Evolutionary conservation across 306 rosid species (phyloP), one percentile per base, ranked within the genome.

Genomic region (Vigna trinervia): DNA sequence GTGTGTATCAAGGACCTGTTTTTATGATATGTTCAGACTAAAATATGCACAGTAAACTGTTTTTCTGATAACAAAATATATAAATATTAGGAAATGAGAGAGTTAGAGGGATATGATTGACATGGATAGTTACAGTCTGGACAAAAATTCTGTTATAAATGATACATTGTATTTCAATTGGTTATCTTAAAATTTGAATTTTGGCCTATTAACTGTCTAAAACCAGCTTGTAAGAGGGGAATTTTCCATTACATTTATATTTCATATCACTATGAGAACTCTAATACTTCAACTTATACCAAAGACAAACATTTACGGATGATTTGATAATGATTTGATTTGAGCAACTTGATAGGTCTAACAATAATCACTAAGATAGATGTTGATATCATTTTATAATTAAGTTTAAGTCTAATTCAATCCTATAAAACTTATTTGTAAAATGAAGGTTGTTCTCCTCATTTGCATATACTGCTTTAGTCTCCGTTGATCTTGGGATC

Each of bases 81-180:
- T 51, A 51, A 50, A 14, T 50, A 12, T 39, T 6, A 5, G 15
- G 39, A 32, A 45, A 78, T 10, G 14, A 60, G 12, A 36, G 63
- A 9, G 51, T 32, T 56, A 54, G 52, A 58, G 64, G 63, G 61
- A 69, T 58, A 22, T 57, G 36, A 23, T 57, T 57, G 34, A 56
- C 26, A 10, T 54, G 15, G 14, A 4, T 22, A 9, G 34, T 56
- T 22, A 13, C 62, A 57, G 8, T 57, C 63, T 23, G 3, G 63
- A 28, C n/a, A 57, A 8, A 57, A 23, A 23, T 57, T 57, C 1
- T 34, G 76, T 69, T 30, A 19, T 57, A 56, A 10, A 45, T 13
- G 5, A 32, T 12, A 23, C 10, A 9, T 43, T 45, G 50, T 53
- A 19, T 19, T 4, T 51, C 22, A 6, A 6, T 10, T 22, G 11